Percentiles rank a stretch among this genome's conserved stretches.
These are phyloP conservation scores for Erodium maritimum DNA, from an alignment of 345 rosid species.

Conservation along the genomic window DNA sequence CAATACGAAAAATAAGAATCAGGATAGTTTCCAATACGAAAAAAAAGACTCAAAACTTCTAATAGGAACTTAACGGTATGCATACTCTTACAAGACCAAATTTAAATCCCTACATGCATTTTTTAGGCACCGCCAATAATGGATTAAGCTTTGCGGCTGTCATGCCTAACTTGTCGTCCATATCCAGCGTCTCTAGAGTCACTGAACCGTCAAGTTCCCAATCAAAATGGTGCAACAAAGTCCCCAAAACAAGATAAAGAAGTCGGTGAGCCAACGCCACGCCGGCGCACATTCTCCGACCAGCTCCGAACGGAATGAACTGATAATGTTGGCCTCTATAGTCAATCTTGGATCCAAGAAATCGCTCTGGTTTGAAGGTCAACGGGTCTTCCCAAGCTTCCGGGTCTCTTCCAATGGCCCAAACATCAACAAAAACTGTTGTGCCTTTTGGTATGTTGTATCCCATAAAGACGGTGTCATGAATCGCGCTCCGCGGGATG, in stretches of 20 bases:
- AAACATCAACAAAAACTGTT: slow-evolving; percentile 30
- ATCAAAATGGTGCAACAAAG: slow-evolving; percentile 31
- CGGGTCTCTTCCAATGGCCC: slow-evolving; percentile 23
- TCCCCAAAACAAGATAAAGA: slow-evolving; percentile 18
- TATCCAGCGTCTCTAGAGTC: slow-evolving; percentile 19
- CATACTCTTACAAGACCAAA: no score
- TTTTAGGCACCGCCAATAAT: slow-evolving; percentile 23
- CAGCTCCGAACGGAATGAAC: slow-evolving; percentile 38
- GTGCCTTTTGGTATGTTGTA: no score
- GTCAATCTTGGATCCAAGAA: slow-evolving; percentile 17
- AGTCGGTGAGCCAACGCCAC: slow-evolving; percentile 25
- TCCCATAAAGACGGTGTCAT: slow-evolving; percentile 41
- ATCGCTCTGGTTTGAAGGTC: slow-evolving; percentile 28
- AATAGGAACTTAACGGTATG: no score
- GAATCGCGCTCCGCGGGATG: slow-evolving; percentile 33
- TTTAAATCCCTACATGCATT: neutral
- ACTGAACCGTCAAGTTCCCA: slow-evolving; percentile 22
- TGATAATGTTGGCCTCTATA: slow-evolving; percentile 10
- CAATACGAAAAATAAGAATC: no score
- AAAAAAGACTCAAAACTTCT: no score
- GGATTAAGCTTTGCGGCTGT: slow-evolving; percentile 24
- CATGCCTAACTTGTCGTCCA: slow-evolving; percentile 24
- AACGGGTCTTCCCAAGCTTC: slow-evolving; percentile 32
- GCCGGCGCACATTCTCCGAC: slow-evolving; percentile 39
- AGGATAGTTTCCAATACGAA: no score